Percentiles rank a stretch among this genome's conserved stretches.
Evolutionary conservation across 148 eudicot species (phyloP).

Genomic region (Vaccinium darrowii): DNA sequence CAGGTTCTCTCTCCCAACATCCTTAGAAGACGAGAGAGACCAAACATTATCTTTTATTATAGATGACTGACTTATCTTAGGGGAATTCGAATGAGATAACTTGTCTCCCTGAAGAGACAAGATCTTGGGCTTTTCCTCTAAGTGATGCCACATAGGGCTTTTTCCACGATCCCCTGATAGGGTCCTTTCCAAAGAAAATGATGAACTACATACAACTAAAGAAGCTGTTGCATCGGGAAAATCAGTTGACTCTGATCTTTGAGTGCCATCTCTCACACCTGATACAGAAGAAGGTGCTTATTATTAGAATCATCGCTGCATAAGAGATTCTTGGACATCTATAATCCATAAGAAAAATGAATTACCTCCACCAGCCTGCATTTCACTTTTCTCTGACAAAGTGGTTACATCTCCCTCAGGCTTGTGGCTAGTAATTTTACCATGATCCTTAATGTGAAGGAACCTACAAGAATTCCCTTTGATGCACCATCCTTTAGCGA

Average conservation of each 20-base stretch:
- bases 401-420: slow-evolving; percentile 37
- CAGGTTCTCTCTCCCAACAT: slow-evolving; percentile 29
- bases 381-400: slow-evolving; percentile 27
- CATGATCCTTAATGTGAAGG: slow-evolving; percentile 58
- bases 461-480: slow-evolving; percentile 86
- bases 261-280: slow-evolving; percentile 43
- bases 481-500: slow-evolving; percentile 93
- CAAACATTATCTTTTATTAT: slow-evolving; percentile 28
- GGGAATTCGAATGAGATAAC: slow-evolving; percentile 25
- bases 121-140: slow-evolving; percentile 21
- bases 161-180: slow-evolving; percentile 29
- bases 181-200: slow-evolving; percentile 25
- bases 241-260: slow-evolving; percentile 27
- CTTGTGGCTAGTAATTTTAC: slow-evolving; percentile 27
- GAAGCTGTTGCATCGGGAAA: slow-evolving; percentile 23
- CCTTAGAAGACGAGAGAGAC: slow-evolving; percentile 25
- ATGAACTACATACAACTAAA: slow-evolving; percentile 19
- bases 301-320: slow-evolving; percentile 31
- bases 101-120: slow-evolving; percentile 22
- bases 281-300: slow-evolving; percentile 38
- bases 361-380: slow-evolving; percentile 45
- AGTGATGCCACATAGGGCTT: slow-evolving; percentile 14
- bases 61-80: slow-evolving; percentile 26
- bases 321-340: slow-evolving; percentile 17
- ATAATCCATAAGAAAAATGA: slow-evolving; percentile 21